These are phyloP conservation scores for Phytophthora pistaciae DNA, from an alignment of 352 stramenopile genomes.

Conservation along the genomic window DNA sequence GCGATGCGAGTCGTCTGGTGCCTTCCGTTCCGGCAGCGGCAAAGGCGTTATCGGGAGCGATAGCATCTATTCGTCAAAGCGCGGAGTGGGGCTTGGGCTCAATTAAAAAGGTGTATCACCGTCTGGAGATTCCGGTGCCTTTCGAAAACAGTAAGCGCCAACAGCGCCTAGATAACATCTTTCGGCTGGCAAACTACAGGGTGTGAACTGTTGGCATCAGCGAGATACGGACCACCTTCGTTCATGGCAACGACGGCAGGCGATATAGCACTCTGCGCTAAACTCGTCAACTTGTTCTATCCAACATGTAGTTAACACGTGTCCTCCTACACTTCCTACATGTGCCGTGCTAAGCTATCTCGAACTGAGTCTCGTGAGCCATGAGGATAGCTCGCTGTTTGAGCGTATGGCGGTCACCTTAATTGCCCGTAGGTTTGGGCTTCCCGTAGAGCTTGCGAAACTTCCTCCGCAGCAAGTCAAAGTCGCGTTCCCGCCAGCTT, in stretches of 20 bases:
- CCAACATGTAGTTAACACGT: background rate
- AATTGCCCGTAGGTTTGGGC: background rate
- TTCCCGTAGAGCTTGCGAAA: background rate
- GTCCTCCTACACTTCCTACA: background rate
- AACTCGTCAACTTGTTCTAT: background rate
- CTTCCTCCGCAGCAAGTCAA: background rate
- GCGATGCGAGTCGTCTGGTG: background rate
- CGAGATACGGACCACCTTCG: background rate
- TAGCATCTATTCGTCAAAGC: background rate
- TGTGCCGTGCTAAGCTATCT: too few species aligned
- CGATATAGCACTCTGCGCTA: background rate
- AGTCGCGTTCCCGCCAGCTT: background rate
- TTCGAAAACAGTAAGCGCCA: background rate
- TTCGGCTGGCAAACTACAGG: background rate
- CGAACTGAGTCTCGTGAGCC: background rate
- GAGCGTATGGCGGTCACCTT: background rate
- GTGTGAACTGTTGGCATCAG: background rate
- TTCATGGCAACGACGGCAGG: background rate
- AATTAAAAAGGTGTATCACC: background rate
- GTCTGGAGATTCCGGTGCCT: background rate
- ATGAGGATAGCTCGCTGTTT: background rate
- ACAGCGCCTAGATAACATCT: background rate
- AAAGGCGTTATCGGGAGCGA: background rate
- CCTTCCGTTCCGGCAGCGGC: background rate
- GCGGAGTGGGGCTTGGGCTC: background rate